Base-by-base conservation (phyloP, 371 early-diverging fungal species). In the Gilbertella persicaria region DNA sequence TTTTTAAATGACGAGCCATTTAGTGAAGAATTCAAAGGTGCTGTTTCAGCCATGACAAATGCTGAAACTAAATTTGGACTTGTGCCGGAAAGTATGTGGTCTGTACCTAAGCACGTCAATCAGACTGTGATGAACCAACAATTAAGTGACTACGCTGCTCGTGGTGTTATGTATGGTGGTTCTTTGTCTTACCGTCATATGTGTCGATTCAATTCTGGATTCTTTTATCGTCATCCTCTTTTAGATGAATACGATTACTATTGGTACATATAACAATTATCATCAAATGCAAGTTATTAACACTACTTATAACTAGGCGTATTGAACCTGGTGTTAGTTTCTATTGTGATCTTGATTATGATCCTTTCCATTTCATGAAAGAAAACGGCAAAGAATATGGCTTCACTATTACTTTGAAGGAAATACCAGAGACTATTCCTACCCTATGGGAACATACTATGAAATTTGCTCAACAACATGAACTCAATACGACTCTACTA, bases 291-390 rank as follows among this genome's bases (percentile, higher is more conserved):
- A 40, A 30, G 19, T 1, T 30, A 42, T 25, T 40, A n/a, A n/a
- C n/a, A 12, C 17, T 30, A 17, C 44, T 9, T 24, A 5, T 25
- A 35, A 20, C 21, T 75, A 97, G 98, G 98, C 74, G 99, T 20
- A 84, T 98, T 4, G 98, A 98, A 64, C 98, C 98, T 7, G 92
- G 86, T 12, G 95, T 96, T 5, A 75, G 84, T 23, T 95, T 92
- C 55, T 87, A 80, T 52, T 98, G 98, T 63, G 86, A 95, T 47
- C 72, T 98, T 7, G 86, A 88, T 56, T 86, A 90, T 64, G 98
- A 98, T 63, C 95, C 95, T 5, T 97, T 98, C 67, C 47, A 67
- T 43, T 91, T 72, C 62, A 90, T 94, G 90, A 69, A 77, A 57
- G 66, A 84, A 21, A 86, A 87, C 51, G 80, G 84, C 23, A 87